Evolutionary conservation across 2,329 filamentous ascomycete genomes (phyloP), one percentile per base, ranked within the genome.

Genomic region (Sporothrix brasiliensis): DNA sequence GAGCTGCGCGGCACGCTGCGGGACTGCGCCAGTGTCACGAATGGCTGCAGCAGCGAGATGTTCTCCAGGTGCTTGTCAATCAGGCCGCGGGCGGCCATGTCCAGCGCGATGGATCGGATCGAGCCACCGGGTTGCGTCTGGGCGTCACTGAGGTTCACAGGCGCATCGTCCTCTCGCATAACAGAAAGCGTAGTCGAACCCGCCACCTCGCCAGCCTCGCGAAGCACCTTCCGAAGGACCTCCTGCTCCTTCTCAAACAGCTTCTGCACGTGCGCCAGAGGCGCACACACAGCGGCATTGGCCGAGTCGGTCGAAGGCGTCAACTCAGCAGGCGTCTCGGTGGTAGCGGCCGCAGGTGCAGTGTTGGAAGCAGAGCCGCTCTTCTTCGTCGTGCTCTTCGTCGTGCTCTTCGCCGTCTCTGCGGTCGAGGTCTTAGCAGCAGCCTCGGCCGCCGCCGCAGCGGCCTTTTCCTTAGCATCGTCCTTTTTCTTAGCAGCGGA

Each of bases 71-170:
- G 34, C 10, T 13, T 54, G 34, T 67, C 41, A 4, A 76, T 63
- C 30, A 73, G 21, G 2, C 74, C 72, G 3, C 68, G 66, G 1
- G 50, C 27, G 4, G 72, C 66, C 52, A 77, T 70, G 21, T 74
- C 75, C 39, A 71, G 68, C n/a, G 73, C 76, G 74, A 67, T 75
- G 68, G 63, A 70, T 49, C 66, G 60, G 1, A 73, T 41, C 34
- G 71, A 47, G 58, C 56, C 56, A 24, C 70, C 68, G 14, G 56
- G 50, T 27, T 19, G 39, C 14, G n/a, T 41, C 19, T 53, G 14
- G n/a, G 34, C 24, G 14, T 54, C 58, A 21, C 24, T 52, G 47
- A 21, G 39, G 13, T 39, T 52, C 0, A 52, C 30, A 16, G 30
- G 13, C 39, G 44, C 67, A 21, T 27, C 67, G 10, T 69, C 41